These are phyloP conservation scores for Leccinum uliginosum DNA, from an alignment of 768 basidiomycete species.

Conservation along the genomic window DNA sequence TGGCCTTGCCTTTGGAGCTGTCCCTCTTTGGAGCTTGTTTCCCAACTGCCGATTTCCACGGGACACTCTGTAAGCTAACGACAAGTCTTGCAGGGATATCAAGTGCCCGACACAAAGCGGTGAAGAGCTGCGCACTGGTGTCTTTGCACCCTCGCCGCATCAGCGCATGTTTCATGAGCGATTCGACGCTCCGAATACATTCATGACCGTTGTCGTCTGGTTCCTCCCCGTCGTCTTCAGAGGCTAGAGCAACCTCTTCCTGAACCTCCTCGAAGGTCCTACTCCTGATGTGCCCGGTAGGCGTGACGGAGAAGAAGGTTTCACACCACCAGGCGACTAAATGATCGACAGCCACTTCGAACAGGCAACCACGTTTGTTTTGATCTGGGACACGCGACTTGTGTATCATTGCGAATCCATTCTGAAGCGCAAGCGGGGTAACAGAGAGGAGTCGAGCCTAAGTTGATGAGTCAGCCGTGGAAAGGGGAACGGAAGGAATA, in stretches of 20 bases:
- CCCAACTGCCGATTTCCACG: constrained; percentile 73
- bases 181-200: constrained; percentile 69
- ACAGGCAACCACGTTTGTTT: constrained; percentile 78
- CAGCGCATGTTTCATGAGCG: constrained; percentile 90
- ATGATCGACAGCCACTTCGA: constrained; percentile 72
- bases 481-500: neutral
- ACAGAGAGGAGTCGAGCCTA: constrained; percentile 88
- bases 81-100: constrained; percentile 85
- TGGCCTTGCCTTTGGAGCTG: constrained; percentile 36
- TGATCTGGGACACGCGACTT: constrained; percentile 78
- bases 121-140: constrained; percentile 86
- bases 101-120: constrained; percentile 80
- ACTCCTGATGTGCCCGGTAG: constrained; percentile 66
- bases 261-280: constrained; percentile 76
- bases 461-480: constrained; percentile 4
- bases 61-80: constrained; percentile 86
- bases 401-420: constrained; percentile 76
- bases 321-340: constrained; percentile 84
- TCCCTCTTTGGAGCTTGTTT: constrained; percentile 42
- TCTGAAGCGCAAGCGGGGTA: constrained; percentile 76
- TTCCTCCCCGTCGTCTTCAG: constrained; percentile 36
- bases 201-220: constrained; percentile 50
- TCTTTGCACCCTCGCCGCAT: constrained; percentile 80
- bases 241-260: constrained; percentile 27
- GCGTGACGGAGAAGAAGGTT: constrained; percentile 60